Evolutionary conservation across 257 asterid species (phyloP).

Genomic region (Mentha longifolia): DNA sequence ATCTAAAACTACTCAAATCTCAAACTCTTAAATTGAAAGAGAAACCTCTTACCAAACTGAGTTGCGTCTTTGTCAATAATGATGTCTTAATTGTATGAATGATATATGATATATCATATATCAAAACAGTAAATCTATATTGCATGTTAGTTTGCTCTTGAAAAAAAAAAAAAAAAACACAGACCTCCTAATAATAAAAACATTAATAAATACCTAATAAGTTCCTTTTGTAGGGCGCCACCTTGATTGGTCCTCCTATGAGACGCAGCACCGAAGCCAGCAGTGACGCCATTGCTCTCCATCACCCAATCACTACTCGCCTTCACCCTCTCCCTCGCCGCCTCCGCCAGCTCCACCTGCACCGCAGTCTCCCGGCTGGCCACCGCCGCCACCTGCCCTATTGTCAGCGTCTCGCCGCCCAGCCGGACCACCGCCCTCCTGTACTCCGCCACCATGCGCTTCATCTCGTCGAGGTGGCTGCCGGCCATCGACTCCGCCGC

Average conservation of each 20-base stretch:
- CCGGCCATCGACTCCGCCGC: conserved; percentile 40
- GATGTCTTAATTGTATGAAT: too few relatives aligned
- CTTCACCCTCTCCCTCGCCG: conserved; percentile 36
- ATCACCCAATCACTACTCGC: conserved; percentile 49
- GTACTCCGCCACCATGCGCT: conserved; percentile 48
- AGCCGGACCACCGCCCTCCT: conserved; percentile 40
- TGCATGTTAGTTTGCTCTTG: too few relatives aligned
- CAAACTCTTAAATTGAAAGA: too few relatives aligned
- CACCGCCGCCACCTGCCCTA: conserved; percentile 44
- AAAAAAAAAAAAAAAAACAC: too few relatives aligned
- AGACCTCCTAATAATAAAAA: too few relatives aligned
- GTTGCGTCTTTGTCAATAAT: too few relatives aligned
- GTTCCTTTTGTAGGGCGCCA: conserved; percentile 42
- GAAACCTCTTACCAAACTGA: too few relatives aligned
- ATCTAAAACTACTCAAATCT: too few relatives aligned
- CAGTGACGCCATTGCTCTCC: conserved; percentile 45
- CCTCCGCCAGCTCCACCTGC: conserved; percentile 47
- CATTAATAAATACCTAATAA: conserved; percentile 35
- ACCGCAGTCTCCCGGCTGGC: conserved; percentile 26
- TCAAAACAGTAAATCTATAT: too few relatives aligned
- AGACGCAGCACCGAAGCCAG: conserved; percentile 46
- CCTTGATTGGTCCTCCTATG: conserved; percentile 50
- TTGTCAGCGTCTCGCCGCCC: conserved; percentile 43
- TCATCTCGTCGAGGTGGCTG: conserved; percentile 49
- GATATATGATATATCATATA: too few relatives aligned